Conservation (phyloP, 139 green algal species). For the Volvox africanus region DNA sequence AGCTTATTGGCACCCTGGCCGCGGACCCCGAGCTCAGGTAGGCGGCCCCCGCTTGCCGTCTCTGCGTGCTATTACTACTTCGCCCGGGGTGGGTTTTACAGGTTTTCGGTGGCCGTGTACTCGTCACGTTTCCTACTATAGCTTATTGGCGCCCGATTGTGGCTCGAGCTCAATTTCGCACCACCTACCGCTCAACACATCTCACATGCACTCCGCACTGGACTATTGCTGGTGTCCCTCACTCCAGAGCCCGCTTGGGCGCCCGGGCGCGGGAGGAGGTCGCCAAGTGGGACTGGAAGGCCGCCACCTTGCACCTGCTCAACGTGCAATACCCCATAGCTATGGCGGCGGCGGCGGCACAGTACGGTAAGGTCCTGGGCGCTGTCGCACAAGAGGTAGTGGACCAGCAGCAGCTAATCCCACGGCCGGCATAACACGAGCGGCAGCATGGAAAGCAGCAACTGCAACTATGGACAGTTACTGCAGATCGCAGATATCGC, state of each 20-base stretch:
- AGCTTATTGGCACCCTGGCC: conserved; percentile 52
- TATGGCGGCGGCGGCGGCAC: conserved; percentile 62
- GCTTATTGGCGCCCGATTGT: too few species aligned
- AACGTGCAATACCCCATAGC: conserved; percentile 67
- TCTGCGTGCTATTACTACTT: too few species aligned
- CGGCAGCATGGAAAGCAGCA: too few species aligned
- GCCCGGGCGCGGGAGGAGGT: conserved; percentile 62
- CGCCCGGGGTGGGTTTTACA: too few species aligned
- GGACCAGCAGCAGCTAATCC: conserved; percentile 19
- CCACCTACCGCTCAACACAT: too few species aligned
- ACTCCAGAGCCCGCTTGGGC: conserved; percentile 46
- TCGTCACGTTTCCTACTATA: too few species aligned
- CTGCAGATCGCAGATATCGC: too few species aligned
- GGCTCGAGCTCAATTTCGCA: too few species aligned
- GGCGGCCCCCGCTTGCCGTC: neutral
- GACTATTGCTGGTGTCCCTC: too few species aligned
- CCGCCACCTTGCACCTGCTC: conserved; percentile 69
- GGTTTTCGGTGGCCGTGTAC: too few species aligned
- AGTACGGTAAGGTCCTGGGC: conserved; percentile 49
- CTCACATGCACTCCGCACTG: too few species aligned
- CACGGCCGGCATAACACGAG: neutral
- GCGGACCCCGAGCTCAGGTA: conserved; percentile 44
- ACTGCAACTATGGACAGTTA: too few species aligned
- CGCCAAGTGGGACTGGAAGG: conserved; percentile 72
- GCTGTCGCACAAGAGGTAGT: neutral